These are phyloP conservation scores for Tolypocladium tundrense DNA, from an alignment of 2,329 filamentous ascomycete species.

Conservation along the genomic window DNA sequence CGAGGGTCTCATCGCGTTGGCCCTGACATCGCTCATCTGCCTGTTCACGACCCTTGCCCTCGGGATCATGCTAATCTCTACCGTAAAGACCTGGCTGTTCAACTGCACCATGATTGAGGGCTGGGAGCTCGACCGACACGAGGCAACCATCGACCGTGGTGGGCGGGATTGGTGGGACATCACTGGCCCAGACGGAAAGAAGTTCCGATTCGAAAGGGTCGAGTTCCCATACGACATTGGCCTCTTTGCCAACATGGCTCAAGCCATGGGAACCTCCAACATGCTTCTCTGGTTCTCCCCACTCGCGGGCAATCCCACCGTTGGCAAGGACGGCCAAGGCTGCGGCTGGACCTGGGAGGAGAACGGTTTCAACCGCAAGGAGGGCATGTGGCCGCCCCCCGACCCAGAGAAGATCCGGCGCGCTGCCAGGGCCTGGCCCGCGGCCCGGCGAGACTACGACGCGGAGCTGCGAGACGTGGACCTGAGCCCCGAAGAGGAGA, in stretches of 20 bases:
- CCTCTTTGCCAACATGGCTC: constrained; percentile 61
- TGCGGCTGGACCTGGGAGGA: constrained; percentile 55
- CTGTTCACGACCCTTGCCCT: constrained; percentile 52
- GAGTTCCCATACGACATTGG: constrained; percentile 80
- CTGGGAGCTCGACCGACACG: constrained; percentile 62
- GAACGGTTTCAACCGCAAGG: constrained; percentile 63
- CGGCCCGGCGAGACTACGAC: constrained; percentile 22
- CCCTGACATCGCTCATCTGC: constrained; percentile 47
- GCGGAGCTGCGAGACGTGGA: constrained; percentile 23
- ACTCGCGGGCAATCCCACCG: constrained; percentile 40
- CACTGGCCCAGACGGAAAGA: constrained; percentile 21
- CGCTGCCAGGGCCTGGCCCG: constrained; percentile 27
- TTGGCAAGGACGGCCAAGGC: constrained; percentile 28
- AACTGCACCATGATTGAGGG: constrained; percentile 75
- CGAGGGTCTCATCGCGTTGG: constrained; percentile 48
- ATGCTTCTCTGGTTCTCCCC: constrained; percentile 60
- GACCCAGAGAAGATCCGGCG: constrained; percentile 51
- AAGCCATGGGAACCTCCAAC: constrained; percentile 65
- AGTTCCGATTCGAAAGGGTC: constrained; percentile 47
- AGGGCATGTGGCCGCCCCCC: constrained; percentile 51
- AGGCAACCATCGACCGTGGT: constrained; percentile 40
- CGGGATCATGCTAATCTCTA: constrained; percentile 53
- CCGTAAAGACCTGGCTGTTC: constrained; percentile 48
- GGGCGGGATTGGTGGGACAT: constrained; percentile 34
- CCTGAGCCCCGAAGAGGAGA: constrained; percentile 30